Conservation (phyloP, 371 early-diverging fungal genomes). For the Apophysomyces ossiformis region DNA sequence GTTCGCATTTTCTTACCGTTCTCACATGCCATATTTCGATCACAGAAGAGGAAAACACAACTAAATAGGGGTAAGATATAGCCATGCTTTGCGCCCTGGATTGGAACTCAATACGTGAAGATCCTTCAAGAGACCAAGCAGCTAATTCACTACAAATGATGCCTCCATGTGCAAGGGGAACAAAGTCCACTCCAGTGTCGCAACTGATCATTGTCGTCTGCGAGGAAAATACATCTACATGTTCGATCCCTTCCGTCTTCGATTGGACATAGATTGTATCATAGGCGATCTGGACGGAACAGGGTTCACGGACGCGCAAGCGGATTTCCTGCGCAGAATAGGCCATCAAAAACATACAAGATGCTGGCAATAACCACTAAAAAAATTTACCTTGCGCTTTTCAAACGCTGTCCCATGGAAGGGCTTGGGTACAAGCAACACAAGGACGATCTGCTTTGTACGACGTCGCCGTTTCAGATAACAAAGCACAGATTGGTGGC, state of each 20-base stretch:
- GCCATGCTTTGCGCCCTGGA: conserved; percentile 23
- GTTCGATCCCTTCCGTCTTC: conserved; percentile 13
- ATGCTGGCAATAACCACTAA: not conserved
- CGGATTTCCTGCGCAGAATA: conserved; percentile 17
- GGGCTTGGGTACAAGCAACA: conserved; percentile 7
- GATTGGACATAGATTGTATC: conserved; percentile 18
- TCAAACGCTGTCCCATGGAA: not conserved
- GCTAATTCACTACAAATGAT: conserved; percentile 10
- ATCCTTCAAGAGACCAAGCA: conserved; percentile 11
- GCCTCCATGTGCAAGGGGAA: conserved; percentile 16
- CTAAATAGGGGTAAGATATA: conserved; percentile 34
- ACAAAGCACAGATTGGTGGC: not conserved
- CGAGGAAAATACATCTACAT: conserved; percentile 10
- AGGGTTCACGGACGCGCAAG: conserved; percentile 12
- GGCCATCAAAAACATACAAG: not conserved
- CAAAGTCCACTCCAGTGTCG: conserved; percentile 11
- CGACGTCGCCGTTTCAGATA: conserved; percentile 13
- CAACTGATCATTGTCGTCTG: not conserved
- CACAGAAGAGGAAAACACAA: conserved; percentile 36
- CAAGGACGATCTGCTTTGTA: not conserved
- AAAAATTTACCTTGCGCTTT: conserved; percentile 10
- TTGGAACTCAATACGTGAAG: conserved; percentile 31
- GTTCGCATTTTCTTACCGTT: conserved; percentile 31
- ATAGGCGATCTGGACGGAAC: conserved; percentile 15
- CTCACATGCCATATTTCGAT: conserved; percentile 44